phyloP scores from a whole-genome alignment of 2,329 filamentous ascomycete genomes.

The Alternaria consortialis region DNA sequence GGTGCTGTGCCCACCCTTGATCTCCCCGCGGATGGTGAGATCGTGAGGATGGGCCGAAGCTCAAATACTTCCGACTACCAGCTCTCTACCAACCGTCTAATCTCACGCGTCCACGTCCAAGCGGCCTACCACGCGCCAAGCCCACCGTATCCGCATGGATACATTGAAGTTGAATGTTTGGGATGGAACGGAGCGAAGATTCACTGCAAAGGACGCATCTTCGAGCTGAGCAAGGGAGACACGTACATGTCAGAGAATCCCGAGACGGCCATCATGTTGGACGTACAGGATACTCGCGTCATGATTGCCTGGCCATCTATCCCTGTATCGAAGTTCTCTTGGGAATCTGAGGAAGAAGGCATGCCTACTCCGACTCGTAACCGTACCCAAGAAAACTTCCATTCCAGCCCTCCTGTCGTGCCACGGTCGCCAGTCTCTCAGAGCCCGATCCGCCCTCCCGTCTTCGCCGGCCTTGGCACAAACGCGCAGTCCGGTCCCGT shows the following conservation, averaged over 20 bases:
- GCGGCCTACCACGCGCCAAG: conserved; percentile 80
- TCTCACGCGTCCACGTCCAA: conserved; percentile 92
- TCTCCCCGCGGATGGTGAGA: conserved; percentile 81
- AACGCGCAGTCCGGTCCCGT: conserved; percentile 36
- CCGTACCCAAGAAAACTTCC: conserved; percentile 56
- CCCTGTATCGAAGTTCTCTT: conserved; percentile 62
- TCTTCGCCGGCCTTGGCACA: conserved; percentile 51
- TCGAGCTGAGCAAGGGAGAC: conserved; percentile 87
- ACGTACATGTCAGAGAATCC: conserved; percentile 90
- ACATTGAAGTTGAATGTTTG: conserved; percentile 87
- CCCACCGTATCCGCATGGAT: conserved; percentile 73
- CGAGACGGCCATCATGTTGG: conserved; percentile 88
- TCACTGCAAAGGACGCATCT: conserved; percentile 87
- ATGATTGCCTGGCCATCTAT: conserved; percentile 83
- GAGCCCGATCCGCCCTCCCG: conserved; percentile 63
- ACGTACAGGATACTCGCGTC: conserved; percentile 91
- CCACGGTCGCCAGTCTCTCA: conserved; percentile 82
- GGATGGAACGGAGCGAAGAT: conserved; percentile 97
- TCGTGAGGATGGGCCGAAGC: conserved; percentile 87
- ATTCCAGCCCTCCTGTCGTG: conserved; percentile 69
- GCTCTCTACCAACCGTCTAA: conserved; percentile 87
- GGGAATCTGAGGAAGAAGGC: conserved; percentile 68
- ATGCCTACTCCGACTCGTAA: conserved; percentile 47
- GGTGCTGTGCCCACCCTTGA: conserved; percentile 83
- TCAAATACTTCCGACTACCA: conserved; percentile 97